These are phyloP conservation scores for Bipolaris cookei DNA, from an alignment of 2,329 filamentous ascomycete genomes.

Conservation along the genomic window DNA sequence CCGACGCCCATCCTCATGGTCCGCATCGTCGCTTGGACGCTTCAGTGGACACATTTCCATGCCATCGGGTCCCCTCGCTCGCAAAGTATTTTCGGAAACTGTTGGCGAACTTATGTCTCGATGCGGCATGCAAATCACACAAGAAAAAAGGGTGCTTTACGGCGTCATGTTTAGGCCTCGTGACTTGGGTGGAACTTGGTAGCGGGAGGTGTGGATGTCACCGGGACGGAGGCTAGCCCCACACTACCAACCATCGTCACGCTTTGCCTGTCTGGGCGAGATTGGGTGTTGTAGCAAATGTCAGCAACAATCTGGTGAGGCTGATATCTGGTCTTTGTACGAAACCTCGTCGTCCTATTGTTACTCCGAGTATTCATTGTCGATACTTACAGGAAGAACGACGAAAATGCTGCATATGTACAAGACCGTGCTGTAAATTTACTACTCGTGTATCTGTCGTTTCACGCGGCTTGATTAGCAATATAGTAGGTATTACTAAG, in stretches of 20 bases:
- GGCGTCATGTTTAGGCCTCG: slow-evolving; percentile 1
- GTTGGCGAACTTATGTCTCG: slow-evolving; percentile 16
- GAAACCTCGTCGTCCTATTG: not conserved
- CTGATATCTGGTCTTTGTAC: no score
- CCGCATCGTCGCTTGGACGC: slow-evolving; percentile 38
- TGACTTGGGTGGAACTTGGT: slow-evolving; percentile 8
- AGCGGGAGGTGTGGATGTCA: slow-evolving; percentile 2
- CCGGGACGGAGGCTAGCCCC: not conserved
- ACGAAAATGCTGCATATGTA: no score
- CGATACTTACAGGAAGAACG: no score
- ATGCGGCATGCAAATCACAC: not conserved
- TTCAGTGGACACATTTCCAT: slow-evolving; percentile 69
- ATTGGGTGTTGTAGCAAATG: not conserved
- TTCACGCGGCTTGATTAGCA: no score
- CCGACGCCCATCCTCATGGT: slow-evolving; percentile 37
- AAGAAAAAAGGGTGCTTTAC: not conserved
- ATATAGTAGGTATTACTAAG: no score
- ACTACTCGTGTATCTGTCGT: no score
- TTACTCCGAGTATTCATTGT: not conserved
- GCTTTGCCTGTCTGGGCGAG: not conserved
- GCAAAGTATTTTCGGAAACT: slow-evolving; percentile 1
- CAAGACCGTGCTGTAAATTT: no score
- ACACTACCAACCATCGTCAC: not conserved
- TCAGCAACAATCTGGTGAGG: no score
- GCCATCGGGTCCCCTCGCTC: slow-evolving; percentile 29